A percentile compares a stretch with the other conserved stretches of the same genome.
Evolutionary conservation across 768 basidiomycete genomes (phyloP).

Genomic region (Amylocystis lapponica): DNA sequence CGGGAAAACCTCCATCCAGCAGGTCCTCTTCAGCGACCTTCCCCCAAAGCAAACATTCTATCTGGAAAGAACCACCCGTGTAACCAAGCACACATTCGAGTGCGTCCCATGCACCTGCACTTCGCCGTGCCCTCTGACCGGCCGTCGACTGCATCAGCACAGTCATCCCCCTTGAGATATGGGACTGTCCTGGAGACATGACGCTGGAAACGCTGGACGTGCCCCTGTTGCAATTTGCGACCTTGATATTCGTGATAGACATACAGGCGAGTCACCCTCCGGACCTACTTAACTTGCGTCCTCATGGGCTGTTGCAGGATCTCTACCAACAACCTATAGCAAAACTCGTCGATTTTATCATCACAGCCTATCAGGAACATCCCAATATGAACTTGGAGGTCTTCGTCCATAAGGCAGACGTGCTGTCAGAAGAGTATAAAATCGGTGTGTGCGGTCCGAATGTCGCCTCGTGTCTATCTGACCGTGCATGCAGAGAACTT

Average conservation of each 20-base stretch:
- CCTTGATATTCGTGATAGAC: conserved; percentile 91
- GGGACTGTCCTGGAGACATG: conserved; percentile 90
- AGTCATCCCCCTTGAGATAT: conserved; percentile 88
- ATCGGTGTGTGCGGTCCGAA: conserved; percentile 50
- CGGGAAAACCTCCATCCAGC: conserved; percentile 88
- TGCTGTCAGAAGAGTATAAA: conserved; percentile 85
- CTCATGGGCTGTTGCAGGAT: conserved; percentile 42
- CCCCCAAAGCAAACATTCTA: conserved; percentile 84
- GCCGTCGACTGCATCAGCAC: conserved; percentile 45
- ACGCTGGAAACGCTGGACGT: conserved; percentile 74
- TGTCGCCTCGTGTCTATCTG: not conserved
- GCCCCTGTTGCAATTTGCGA: conserved; percentile 73
- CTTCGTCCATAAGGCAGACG: conserved; percentile 95
- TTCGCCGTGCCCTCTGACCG: conserved; percentile 7
- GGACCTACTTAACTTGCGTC: not conserved
- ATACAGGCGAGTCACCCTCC: conserved; percentile 60
- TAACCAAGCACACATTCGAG: conserved; percentile 75
- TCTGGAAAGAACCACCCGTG: conserved; percentile 79
- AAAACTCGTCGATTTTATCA: conserved; percentile 76
- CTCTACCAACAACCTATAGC: conserved; percentile 80
- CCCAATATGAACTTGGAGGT: conserved; percentile 79
- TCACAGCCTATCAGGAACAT: conserved; percentile 69
- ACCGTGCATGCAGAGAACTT: conserved; percentile 62
- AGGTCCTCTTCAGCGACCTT: conserved; percentile 86
- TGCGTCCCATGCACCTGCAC: conserved; percentile 35